These are phyloP conservation scores for Chrysoporthe cubensis DNA, from an alignment of 2,329 filamentous ascomycete genomes.

Conservation along the genomic window DNA sequence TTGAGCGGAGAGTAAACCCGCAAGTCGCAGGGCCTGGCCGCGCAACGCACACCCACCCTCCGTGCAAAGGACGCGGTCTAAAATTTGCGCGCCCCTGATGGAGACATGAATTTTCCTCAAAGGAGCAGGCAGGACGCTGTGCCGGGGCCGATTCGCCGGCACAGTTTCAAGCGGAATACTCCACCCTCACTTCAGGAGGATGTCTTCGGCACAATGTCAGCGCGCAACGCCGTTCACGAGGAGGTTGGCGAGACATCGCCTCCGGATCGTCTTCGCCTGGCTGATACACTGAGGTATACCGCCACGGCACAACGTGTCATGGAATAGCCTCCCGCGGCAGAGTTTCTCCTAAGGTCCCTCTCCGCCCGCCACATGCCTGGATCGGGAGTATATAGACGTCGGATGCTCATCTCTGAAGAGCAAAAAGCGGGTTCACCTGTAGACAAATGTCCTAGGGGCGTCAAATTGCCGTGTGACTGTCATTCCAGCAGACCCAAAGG, in stretches of 20 bases:
- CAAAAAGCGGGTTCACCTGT: neutral
- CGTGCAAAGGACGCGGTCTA: neutral
- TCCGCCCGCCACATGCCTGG: neutral
- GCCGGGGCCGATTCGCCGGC: neutral
- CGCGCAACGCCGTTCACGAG: neutral
- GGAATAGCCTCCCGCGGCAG: neutral
- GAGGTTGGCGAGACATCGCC: neutral
- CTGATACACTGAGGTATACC: neutral
- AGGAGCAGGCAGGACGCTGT: neutral
- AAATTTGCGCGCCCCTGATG: neutral
- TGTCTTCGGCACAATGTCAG: neutral
- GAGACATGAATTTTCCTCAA: constrained; percentile 1
- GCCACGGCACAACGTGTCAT: neutral
- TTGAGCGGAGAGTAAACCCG: neutral
- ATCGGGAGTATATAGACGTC: neutral
- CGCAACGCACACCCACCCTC: neutral
- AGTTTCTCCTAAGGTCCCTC: neutral
- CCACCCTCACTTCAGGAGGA: neutral
- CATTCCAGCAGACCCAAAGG: neutral
- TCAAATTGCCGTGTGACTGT: neutral
- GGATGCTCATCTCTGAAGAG: neutral
- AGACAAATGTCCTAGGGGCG: neutral
- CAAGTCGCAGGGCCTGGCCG: neutral
- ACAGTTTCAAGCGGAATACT: neutral
- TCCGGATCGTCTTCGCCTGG: neutral